Evolutionary conservation across 1,284 basidiomycete genomes (phyloP), one percentile per base, ranked within the genome.

Genomic region (Kalmanozyma brasiliensis): DNA sequence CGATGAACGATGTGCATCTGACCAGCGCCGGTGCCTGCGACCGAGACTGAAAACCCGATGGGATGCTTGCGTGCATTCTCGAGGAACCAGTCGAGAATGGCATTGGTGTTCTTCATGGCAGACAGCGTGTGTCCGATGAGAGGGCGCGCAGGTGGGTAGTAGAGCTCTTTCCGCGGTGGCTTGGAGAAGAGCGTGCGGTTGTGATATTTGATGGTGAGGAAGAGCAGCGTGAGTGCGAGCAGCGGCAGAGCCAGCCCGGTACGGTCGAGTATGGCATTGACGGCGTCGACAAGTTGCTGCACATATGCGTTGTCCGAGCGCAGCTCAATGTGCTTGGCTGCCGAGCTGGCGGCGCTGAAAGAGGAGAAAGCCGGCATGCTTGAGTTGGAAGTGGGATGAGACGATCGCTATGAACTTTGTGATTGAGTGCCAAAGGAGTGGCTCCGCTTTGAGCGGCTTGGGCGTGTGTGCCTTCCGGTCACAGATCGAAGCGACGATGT

Each of bases 1-100:
- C 55, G 49, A 23, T 67, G 62, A 26, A 74, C 22, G 2, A 73
- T 34, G 47, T 62, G 60, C 49, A 77, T 62, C 35, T 64, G 51
- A 1, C 75, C 69, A 9, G 43, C 24, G 19, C 56, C 47, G 1
- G 56, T 35, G 32, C 65, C 58, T 4, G 43, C 32, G 13, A 64
- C 34, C 14, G 56, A 70, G 26, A 53, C 19, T 16, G 49, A 33
- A 13, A 51, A 61, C n/a, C 71, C 71, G n/a, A 56, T 26, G 24
- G 49, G 55, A 30, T 47, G 35, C 17, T 58, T 19, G 30, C 49
- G 46, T 2, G 53, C 17, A n/a, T 45, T 22, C 16, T 41, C 40
- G 14, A 44, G 47, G 35, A 60, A 59, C 41, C 43, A 57, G 30
- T 73, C 71, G 23, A 73, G 49, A 11, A 66, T 52, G 9, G 30